Evolutionary conservation across 345 rosid species (phyloP).

Genomic region (Ceriops zippeliana): DNA sequence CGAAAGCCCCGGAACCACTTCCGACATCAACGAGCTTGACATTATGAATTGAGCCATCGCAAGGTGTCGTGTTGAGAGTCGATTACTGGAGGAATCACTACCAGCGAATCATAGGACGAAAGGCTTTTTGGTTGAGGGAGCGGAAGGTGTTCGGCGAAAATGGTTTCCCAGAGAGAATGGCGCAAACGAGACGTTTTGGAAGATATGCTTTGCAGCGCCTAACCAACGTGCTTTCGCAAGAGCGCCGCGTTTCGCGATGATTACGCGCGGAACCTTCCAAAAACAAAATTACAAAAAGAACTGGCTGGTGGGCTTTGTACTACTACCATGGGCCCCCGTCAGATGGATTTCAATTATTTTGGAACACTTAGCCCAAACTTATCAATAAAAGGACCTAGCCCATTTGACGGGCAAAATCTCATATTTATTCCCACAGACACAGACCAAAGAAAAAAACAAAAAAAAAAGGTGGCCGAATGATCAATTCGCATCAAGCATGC

Average conservation of each 20-base stretch:
- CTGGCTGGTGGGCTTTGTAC: too few species aligned
- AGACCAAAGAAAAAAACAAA: too few species aligned
- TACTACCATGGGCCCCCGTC: too few species aligned
- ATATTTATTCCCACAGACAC: too few species aligned
- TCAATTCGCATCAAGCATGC: too few species aligned
- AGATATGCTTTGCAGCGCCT: conserved; percentile 26
- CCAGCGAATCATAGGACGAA: conserved; percentile 58
- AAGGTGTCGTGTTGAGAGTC: conserved; percentile 40
- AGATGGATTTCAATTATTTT: too few species aligned
- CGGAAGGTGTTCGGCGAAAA: conserved; percentile 71
- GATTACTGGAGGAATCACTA: conserved; percentile 57
- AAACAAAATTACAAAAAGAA: too few species aligned
- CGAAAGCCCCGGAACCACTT: conserved; percentile 75
- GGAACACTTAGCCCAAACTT: too few species aligned
- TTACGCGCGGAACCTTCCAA: too few species aligned
- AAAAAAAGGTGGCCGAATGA: too few species aligned
- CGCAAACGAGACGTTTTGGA: conserved; percentile 6
- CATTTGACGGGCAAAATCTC: too few species aligned
- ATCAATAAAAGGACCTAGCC: too few species aligned
- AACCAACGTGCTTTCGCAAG: conserved; percentile 18
- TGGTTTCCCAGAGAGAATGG: conserved; percentile 39
- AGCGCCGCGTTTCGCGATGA: background rate
- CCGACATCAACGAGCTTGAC: conserved; percentile 74
- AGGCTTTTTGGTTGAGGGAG: conserved; percentile 20
- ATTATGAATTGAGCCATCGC: conserved; percentile 29